Percentiles rank a stretch among this genome's conserved stretches.
phyloP scores from a whole-genome alignment of 352 stramenopile species.

The Pythium pyrilobum region DNA sequence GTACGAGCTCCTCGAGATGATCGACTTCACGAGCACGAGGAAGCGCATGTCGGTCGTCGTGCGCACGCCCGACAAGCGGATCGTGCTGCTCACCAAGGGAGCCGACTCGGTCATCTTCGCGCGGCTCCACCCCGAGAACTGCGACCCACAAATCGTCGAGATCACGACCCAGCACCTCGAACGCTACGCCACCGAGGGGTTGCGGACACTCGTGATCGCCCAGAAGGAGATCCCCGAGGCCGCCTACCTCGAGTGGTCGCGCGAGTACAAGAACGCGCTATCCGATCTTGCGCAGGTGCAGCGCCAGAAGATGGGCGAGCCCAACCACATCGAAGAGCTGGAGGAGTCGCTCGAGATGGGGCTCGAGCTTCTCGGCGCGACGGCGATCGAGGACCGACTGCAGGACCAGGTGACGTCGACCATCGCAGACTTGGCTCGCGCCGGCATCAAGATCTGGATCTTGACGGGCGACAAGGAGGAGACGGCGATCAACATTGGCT shows the following conservation, averaged over 20 bases:
- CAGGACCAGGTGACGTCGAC: constrained; percentile 74
- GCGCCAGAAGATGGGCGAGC: constrained; percentile 45
- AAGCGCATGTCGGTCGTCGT: constrained; percentile 99
- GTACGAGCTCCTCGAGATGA: constrained; percentile 93
- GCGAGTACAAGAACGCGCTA: constrained; percentile 67
- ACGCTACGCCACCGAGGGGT: constrained; percentile 76
- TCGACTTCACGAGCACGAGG: constrained; percentile 97
- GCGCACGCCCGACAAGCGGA: constrained; percentile 53
- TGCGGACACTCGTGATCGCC: constrained; percentile 87
- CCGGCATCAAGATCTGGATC: constrained; percentile 85
- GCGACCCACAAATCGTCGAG: constrained; percentile 43
- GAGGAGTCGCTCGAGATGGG: constrained; percentile 74
- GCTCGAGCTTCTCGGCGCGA: constrained; percentile 69
- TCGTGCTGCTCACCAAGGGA: constrained; percentile 80
- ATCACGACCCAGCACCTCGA: constrained; percentile 77
- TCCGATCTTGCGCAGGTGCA: constrained; percentile 67
- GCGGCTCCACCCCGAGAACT: constrained; percentile 33
- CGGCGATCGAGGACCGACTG: constrained; percentile 77
- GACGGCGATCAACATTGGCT: constrained; percentile 97
- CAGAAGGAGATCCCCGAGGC: constrained; percentile 68
- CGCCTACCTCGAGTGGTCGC: constrained; percentile 66
- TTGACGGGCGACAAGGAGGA: constrained; percentile 92
- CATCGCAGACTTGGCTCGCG: constrained; percentile 63
- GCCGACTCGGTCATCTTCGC: constrained; percentile 83
- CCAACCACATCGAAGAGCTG: constrained; percentile 75